Evolutionary conservation across 768 basidiomycete species (phyloP).

Genomic region (Auriscalpium vulgare): DNA sequence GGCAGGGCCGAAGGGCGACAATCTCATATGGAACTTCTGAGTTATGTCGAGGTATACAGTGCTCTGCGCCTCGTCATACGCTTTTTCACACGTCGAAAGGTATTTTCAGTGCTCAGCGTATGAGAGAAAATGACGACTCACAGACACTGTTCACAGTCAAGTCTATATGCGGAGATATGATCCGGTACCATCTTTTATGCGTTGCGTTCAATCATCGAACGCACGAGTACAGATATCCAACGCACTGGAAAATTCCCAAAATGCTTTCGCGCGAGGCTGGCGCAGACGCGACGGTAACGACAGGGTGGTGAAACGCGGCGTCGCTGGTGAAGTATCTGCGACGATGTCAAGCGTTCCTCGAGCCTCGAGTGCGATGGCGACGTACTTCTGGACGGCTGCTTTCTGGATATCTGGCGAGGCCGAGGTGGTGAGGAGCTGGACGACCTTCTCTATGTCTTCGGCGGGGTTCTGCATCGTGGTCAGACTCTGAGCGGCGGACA

Average conservation of each 20-base stretch:
- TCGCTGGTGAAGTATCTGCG: slow-evolving; percentile 45
- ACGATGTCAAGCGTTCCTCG: not conserved
- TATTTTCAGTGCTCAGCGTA: not conserved
- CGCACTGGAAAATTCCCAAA: slow-evolving; percentile 51
- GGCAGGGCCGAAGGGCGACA: slow-evolving; percentile 35
- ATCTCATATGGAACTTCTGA: slow-evolving; percentile 47
- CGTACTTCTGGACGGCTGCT: not conserved
- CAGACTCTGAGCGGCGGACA: not conserved
- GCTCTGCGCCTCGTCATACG: slow-evolving; percentile 36
- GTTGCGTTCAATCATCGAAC: not conserved
- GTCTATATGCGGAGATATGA: slow-evolving; percentile 45
- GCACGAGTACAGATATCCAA: not conserved
- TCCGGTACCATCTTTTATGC: slow-evolving; percentile 48
- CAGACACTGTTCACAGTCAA: slow-evolving; percentile 33
- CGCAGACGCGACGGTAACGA: slow-evolving; percentile 39
- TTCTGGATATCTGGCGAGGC: slow-evolving; percentile 3
- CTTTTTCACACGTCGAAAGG: slow-evolving; percentile 21
- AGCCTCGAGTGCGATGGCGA: not conserved
- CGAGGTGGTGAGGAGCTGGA: not conserved
- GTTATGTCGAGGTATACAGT: slow-evolving; percentile 43
- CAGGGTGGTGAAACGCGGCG: slow-evolving; percentile 50
- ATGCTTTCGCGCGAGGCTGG: slow-evolving; percentile 48
- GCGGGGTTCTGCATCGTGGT: slow-evolving; percentile 2
- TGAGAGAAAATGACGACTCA: slow-evolving; percentile 25
- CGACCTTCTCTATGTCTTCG: not conserved